Conservation (phyloP, 352 stramenopile genomes). For the Pythium insidiosum region DNA sequence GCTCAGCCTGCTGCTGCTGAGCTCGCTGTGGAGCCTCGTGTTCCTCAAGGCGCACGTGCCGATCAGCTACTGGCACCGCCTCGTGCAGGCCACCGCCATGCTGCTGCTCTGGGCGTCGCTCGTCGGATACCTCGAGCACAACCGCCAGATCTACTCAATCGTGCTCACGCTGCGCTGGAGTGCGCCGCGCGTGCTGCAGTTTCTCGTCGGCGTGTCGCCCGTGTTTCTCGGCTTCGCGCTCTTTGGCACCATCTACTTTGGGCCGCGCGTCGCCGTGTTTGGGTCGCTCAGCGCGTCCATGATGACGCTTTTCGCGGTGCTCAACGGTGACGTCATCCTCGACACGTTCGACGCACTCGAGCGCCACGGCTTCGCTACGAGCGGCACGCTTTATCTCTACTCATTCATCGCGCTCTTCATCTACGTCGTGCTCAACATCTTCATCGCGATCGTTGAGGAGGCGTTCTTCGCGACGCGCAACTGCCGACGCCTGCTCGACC, state of each 20-base stretch:
- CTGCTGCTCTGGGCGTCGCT: constrained; percentile 77
- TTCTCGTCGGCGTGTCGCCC: constrained; percentile 81
- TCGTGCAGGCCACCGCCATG: constrained; percentile 59
- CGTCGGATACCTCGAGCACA: constrained; percentile 86
- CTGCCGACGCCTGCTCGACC: constrained; percentile 44
- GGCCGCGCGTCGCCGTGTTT: constrained; percentile 70
- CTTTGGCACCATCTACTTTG: constrained; percentile 88
- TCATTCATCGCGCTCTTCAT: constrained; percentile 90
- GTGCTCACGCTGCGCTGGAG: constrained; percentile 85
- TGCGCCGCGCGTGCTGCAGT: constrained; percentile 76
- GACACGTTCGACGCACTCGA: constrained; percentile 86
- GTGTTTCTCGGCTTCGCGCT: constrained; percentile 86
- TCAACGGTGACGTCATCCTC: constrained; percentile 89
- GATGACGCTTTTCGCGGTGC: constrained; percentile 82
- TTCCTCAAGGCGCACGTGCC: constrained; percentile 66
- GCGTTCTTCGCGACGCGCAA: constrained; percentile 86
- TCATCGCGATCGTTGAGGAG: constrained; percentile 89
- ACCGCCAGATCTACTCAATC: constrained; percentile 83
- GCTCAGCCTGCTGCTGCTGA: constrained; percentile 42
- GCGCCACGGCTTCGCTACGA: constrained; percentile 46
- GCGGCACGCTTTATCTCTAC: constrained; percentile 81
- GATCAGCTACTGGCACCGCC: constrained; percentile 63
- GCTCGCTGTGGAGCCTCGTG: constrained; percentile 66
- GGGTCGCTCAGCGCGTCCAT: constrained; percentile 54
- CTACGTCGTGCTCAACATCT: constrained; percentile 91